Base-by-base conservation (phyloP, 371 early-diverging fungal species). In the Mucor circinelloides region DNA sequence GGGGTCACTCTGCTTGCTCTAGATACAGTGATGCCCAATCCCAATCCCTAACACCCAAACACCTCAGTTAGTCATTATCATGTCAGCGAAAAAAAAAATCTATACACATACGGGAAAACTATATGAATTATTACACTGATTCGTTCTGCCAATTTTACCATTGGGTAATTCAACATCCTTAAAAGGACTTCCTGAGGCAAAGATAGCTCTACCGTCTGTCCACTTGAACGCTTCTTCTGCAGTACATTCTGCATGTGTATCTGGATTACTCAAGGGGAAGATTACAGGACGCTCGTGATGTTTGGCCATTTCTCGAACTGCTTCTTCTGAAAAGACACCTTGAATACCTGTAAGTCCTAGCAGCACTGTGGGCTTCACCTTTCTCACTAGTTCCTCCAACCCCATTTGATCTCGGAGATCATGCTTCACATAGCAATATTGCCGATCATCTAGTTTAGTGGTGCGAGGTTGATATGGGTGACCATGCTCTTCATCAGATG, bases 241-340 rank as follows among this genome's bases (percentile, higher is more conserved):
- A 17, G 89, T 85, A 54, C 90, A 89, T 71, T 90, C 90, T 15
- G 88, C 83, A 67, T 83, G 86, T 12, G 76, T 85, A 52, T 85
- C 87, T 12, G 90, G 90, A 48, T 90, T 90, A 48, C 85, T 85
- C 17, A 90, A 76, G 15, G 90, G 89, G 73, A 90, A 89, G 6
- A 90, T 74, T 9, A 85, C 79, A 3, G 90, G 90, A 27, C 80
- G 75, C 46, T 86, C 83, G 6, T 79, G 75, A 54, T 86, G 70
- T 7, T 78, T 77, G 7, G 89, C 85, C 89, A 90, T 89, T 38
- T 72, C 74, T 32, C 83, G 75, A 30, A 83, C 71, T 10, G 85
- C 81, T 27, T 84, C 73, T 68, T 87, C 85, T 4, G 83, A 80
- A 58, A 90, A 90, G 13, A 85, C 83, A 23, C 89, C 88, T n/a